Evolutionary conservation across 768 basidiomycete species (phyloP), one percentile per base, ranked within the genome.

Genomic region (Mycena metata): DNA sequence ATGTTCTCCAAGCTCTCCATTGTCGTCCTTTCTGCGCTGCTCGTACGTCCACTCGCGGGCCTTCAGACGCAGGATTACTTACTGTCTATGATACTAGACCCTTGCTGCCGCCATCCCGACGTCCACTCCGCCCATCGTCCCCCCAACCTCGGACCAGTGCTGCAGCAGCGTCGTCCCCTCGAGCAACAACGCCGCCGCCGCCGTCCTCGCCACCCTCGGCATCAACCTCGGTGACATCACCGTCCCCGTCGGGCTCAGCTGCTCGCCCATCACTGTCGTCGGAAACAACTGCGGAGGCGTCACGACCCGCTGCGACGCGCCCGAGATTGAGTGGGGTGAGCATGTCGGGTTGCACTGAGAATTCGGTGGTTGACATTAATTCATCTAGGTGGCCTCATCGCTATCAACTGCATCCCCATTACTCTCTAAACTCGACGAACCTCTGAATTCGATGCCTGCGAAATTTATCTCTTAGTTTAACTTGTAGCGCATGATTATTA

Each of bases 31-130:
- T 54, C 58, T 13, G 65, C 52, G 49, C 64, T 64, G 55, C 57
- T 64, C 36, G 64, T 57, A 24, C 0, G 55, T 3, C 21, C 19
- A 17, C n/a, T 51, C 2, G 2, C 10, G 11, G 3, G n/a, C 5
- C 2, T 5, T 6, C 24, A 8, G 1, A 35, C 8, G 10, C 51
- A 35, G 9, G 1, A 6, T 49, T 46, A 33, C 23, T 52, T 8
- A 52, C 5, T 19, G 36, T 4, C n/a, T n/a, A n/a, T n/a, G 11
- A 43, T 30, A 33, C 23, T 41, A 69, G 67, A 69, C 67, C 67
- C 62, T 64, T 64, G 67, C 67, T 64, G 67, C 67, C 67, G 67
- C 67, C 67, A 62, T 56, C 5, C 52, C 61, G 56, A 49, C 49
- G 39, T 36, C 49, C 43, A 16, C 42, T 3, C 39, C 39, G 16